Percentiles rank a stretch among this genome's conserved stretches.
These are phyloP conservation scores for Boletus patriciae DNA, from an alignment of 768 basidiomycete genomes.

Conservation along the genomic window DNA sequence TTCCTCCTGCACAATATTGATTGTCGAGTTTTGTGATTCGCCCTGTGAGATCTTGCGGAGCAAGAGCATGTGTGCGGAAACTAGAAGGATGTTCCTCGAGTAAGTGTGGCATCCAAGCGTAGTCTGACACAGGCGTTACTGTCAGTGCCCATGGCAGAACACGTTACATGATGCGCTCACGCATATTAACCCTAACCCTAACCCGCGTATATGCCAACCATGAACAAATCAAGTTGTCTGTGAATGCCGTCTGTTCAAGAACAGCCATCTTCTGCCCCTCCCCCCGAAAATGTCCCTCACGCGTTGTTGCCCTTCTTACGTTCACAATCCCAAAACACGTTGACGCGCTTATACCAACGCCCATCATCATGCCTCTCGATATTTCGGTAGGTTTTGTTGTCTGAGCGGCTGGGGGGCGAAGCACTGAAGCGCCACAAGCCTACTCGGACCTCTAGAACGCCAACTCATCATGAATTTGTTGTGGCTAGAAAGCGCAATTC, in stretches of 20 bases:
- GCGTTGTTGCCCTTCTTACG: constrained; percentile 77
- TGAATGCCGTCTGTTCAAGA: constrained; percentile 29
- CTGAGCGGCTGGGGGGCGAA: neutral
- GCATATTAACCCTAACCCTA: constrained; percentile 14
- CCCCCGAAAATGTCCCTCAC: constrained; percentile 46
- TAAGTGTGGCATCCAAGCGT: too few relatives aligned
- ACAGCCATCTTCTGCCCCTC: constrained; percentile 10
- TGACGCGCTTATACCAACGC: constrained; percentile 77
- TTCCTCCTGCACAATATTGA: constrained; percentile 7
- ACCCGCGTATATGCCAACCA: neutral
- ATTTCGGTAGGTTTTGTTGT: constrained; percentile 60
- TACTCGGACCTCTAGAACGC: constrained; percentile 75
- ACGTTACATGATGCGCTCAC: too few relatives aligned
- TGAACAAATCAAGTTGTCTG: neutral
- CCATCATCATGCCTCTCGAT: constrained; percentile 90
- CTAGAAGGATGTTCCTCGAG: too few relatives aligned
- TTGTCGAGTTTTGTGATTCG: neutral
- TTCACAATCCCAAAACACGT: constrained; percentile 71
- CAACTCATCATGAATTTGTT: constrained; percentile 86
- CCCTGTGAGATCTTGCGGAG: constrained; percentile 7
- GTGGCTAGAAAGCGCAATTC: constrained; percentile 81
- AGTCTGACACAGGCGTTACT: too few relatives aligned
- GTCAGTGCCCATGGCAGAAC: too few relatives aligned
- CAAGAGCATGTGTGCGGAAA: too few relatives aligned
- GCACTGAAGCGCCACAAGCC: constrained; percentile 40